Base-by-base conservation (phyloP, 148 eudicot genomes). In the Chenopodium album region DNA sequence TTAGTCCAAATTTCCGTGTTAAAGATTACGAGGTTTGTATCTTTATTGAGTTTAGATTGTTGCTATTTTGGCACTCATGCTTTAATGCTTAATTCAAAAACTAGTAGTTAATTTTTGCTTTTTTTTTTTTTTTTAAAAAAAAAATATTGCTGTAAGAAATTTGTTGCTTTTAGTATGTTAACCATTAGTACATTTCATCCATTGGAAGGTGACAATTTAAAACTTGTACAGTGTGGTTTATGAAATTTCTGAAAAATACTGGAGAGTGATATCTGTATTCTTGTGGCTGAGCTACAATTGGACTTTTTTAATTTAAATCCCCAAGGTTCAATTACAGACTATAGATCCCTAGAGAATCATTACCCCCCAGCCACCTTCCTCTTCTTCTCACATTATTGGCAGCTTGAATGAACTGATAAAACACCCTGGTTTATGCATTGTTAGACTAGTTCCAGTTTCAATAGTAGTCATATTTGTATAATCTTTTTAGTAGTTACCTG, bases 21-120 rank as follows among this genome's bases (percentile, higher is more conserved):
- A 90, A 92, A 80, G 98, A 96, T 29, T 96, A 92, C 54, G 93
- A 96, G 99, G 99, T 96, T 86, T 88, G 93, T 75, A 48, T 82
- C 56, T 52, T 77, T 71, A 77, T 66, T 19, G 26, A 9, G 13
- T 78, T 71, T 70, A 23, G 16, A 9, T 46, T 46, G 3, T 10
- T 63, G 13, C 48, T 65, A 73, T 47, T 22, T 73, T 64, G 28
- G 32, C 68, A 20, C 23, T 59, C 47, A 77, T 68, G 23, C 8
- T 65, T 52, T n/a, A 29, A 31, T 48, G 13, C 6, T 29, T 50
- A 29, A 31, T 22, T 56, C 13, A 48, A 41, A 7, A 4, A 29
- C 2, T 56, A 34, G 28, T 76, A 60, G 29, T 22, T 47, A 11
- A 12, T 71, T n/a, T 34, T 62, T 47, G n/a, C 8, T 76, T 56